phyloP scores from a whole-genome alignment of 371 early-diverging fungal genomes.

The Mortierella sp. region DNA sequence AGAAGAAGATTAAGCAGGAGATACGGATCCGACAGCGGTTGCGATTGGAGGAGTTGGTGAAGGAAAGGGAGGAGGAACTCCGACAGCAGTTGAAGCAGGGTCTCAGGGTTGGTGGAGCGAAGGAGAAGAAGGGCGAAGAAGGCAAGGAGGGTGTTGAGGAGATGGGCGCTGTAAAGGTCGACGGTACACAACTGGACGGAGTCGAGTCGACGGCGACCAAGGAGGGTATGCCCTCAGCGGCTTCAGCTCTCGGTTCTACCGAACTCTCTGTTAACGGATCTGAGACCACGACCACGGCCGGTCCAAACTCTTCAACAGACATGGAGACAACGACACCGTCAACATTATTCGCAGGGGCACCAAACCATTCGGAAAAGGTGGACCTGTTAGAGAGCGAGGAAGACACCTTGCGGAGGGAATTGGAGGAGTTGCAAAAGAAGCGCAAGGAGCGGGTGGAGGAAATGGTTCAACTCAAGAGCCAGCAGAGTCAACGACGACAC shows the following conservation, averaged over 20 bases:
- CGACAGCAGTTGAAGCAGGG: not conserved
- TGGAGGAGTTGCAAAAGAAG: conserved; percentile 31
- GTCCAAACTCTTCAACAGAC: not conserved
- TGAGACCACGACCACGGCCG: not conserved
- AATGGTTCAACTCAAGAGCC: conserved; percentile 43
- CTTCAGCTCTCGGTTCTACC: not conserved
- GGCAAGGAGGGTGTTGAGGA: not conserved
- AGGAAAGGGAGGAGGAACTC: conserved; percentile 23
- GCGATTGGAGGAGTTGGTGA: conserved; percentile 43
- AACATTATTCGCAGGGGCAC: not conserved
- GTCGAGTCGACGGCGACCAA: not conserved
- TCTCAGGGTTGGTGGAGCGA: not conserved
- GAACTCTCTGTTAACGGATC: not conserved
- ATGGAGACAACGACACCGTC: not conserved
- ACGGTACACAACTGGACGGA: not conserved
- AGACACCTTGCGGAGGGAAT: conserved; percentile 15
- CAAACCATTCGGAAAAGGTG: not conserved
- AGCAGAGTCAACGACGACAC: conserved; percentile 37
- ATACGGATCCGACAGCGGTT: conserved; percentile 46
- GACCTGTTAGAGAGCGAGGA: conserved; percentile 29
- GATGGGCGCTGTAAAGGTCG: not conserved
- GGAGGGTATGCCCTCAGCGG: not conserved
- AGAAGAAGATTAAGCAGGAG: conserved; percentile 42
- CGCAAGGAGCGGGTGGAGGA: conserved; percentile 42
- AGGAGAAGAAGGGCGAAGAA: not conserved